Conservation (phyloP, 257 asterid species). For the Forsythia viridissima region DNA sequence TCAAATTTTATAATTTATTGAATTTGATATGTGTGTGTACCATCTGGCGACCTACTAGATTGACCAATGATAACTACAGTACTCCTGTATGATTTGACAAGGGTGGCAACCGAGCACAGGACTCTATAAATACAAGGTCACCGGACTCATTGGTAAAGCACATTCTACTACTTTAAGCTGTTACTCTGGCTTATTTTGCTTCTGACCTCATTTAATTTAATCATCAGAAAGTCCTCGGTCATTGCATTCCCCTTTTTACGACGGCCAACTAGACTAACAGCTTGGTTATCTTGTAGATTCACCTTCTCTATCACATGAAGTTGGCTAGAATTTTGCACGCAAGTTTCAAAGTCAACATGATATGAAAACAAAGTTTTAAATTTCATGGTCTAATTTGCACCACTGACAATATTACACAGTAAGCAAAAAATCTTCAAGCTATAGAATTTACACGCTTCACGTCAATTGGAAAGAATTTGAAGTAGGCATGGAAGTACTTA, state of each 20-base stretch:
- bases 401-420: neutral
- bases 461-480: neutral
- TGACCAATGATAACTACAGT: neutral
- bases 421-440: neutral
- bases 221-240: neutral
- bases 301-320: neutral
- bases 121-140: neutral
- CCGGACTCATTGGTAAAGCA: neutral
- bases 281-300: neutral
- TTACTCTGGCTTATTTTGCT: neutral
- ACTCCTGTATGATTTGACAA: neutral
- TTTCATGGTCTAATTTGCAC: neutral
- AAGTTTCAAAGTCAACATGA: neutral
- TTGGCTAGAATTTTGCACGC: neutral
- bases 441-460: neutral
- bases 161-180: neutral
- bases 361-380: neutral
- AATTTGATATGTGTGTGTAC: neutral
- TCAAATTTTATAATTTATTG: slow-evolving; percentile 7
- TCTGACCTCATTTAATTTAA: neutral
- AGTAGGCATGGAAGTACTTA: neutral
- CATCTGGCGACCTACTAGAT: neutral
- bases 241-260: neutral
- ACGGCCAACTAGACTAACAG: neutral
- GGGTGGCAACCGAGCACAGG: neutral